Percentiles rank a stretch among this genome's conserved stretches.
Evolutionary conservation across 139 green algal genomes (phyloP).

Genomic region (Picochlorum sp.): DNA sequence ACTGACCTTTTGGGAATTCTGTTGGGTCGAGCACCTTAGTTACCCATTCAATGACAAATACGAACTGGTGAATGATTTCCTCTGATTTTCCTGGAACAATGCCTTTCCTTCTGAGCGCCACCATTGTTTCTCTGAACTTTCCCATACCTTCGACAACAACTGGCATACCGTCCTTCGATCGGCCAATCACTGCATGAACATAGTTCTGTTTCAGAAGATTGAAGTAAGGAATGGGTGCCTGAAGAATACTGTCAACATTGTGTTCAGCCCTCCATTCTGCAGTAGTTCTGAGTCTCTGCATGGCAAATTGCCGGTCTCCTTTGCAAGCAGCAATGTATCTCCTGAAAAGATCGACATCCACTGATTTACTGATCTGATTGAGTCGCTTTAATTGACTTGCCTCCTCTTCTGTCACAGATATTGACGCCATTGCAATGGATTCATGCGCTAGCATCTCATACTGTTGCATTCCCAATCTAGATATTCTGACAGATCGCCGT

Average conservation of each 20-base stretch:
- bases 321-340: conserved; percentile 7
- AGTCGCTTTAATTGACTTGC: background rate
- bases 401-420: background rate
- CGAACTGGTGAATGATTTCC: conserved; percentile 14
- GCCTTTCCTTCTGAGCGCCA: background rate
- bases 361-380: background rate
- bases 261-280: conserved; percentile 13
- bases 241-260: background rate
- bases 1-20: background rate
- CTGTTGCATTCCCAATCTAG: background rate
- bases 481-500: background rate
- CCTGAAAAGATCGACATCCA: background rate
- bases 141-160: conserved; percentile 13
- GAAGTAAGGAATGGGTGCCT: background rate
- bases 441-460: background rate
- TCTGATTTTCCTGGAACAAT: background rate
- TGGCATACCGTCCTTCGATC: conserved; percentile 7
- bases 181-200: background rate
- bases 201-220: conserved; percentile 10
- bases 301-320: background rate
- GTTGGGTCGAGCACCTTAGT: background rate
- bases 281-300: conserved; percentile 2
- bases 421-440: background rate
- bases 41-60: conserved; percentile 14
- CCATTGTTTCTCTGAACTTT: conserved; percentile 5